Conservation (phyloP, 495 filamentous ascomycete species). For the Copromyces sp. region DNA sequence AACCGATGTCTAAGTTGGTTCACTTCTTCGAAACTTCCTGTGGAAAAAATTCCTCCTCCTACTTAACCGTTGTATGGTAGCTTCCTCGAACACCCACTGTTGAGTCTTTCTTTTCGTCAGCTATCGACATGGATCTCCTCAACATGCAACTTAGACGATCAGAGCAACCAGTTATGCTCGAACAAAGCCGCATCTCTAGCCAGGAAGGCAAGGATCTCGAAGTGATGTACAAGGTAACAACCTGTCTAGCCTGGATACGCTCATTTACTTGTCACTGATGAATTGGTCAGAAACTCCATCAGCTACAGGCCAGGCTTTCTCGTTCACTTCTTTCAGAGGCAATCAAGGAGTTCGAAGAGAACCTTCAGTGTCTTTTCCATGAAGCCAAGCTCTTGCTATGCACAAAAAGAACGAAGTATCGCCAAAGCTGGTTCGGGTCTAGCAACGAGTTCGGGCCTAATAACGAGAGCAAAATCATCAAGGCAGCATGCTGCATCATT, state of each 20-base stretch:
- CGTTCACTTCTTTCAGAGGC: background rate
- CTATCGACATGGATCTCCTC: background rate
- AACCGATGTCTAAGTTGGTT: background rate
- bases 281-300: background rate
- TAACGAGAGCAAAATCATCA: constrained; percentile 3
- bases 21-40: background rate
- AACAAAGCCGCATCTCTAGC: background rate
- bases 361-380: constrained; percentile 4
- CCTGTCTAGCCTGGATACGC: background rate
- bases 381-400: constrained; percentile 2
- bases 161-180: background rate
- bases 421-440: background rate
- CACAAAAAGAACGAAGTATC: background rate
- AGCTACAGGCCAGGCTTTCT: background rate
- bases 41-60: background rate
- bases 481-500: constrained; percentile 2
- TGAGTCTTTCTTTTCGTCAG: background rate
- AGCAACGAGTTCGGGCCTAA: background rate
- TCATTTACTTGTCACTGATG: background rate
- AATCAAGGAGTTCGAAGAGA: constrained; percentile 6
- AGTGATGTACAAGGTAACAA: background rate
- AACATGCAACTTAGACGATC: background rate
- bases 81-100: background rate
- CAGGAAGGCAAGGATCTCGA: background rate
- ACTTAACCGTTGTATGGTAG: background rate